A percentile compares a stretch with the other conserved stretches of the same genome.
Evolutionary conservation across 768 basidiomycete species (phyloP).

Genomic region (Pleurotus tuber-regium): DNA sequence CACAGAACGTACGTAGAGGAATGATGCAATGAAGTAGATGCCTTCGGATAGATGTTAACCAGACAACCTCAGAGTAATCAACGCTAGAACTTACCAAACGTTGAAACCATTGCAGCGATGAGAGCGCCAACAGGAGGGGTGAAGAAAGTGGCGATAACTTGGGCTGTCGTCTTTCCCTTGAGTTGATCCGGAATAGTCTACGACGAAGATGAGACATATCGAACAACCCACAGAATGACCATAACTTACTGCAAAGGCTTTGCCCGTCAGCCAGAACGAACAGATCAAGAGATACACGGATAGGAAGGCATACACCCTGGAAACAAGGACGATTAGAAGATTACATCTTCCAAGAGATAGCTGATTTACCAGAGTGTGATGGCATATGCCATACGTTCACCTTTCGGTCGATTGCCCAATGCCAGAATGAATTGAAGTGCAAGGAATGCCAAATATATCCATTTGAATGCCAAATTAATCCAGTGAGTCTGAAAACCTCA

Average conservation of each 20-base stretch:
- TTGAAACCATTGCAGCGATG: conserved; percentile 85
- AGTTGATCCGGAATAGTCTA: conserved; percentile 55
- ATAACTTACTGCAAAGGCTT: conserved; percentile 66
- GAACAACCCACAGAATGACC: neutral
- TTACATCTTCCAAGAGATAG: neutral
- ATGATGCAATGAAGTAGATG: conserved; percentile 81
- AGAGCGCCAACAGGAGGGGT: conserved; percentile 75
- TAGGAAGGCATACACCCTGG: conserved; percentile 83
- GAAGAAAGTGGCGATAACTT: conserved; percentile 64
- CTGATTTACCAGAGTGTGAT: conserved; percentile 60
- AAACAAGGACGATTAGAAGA: conserved; percentile 26
- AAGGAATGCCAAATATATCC: conserved; percentile 85
- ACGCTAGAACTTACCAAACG: conserved; percentile 57
- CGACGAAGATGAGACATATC: neutral
- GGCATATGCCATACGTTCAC: conserved; percentile 66
- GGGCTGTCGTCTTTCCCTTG: conserved; percentile 40
- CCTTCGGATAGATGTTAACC: conserved; percentile 33
- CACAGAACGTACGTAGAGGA: conserved; percentile 69
- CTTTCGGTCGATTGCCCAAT: conserved; percentile 82
- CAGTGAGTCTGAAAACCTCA: conserved; percentile 67
- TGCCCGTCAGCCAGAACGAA: conserved; percentile 79
- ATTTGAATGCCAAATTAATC: conserved; percentile 80
- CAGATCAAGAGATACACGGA: conserved; percentile 84
- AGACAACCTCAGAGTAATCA: neutral
- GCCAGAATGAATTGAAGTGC: conserved; percentile 69